A percentile compares a stretch with the other conserved stretches of the same genome.
Evolutionary conservation across 192 early-diverging fungal species (phyloP).

Genomic region (Gonapodya prolifera): DNA sequence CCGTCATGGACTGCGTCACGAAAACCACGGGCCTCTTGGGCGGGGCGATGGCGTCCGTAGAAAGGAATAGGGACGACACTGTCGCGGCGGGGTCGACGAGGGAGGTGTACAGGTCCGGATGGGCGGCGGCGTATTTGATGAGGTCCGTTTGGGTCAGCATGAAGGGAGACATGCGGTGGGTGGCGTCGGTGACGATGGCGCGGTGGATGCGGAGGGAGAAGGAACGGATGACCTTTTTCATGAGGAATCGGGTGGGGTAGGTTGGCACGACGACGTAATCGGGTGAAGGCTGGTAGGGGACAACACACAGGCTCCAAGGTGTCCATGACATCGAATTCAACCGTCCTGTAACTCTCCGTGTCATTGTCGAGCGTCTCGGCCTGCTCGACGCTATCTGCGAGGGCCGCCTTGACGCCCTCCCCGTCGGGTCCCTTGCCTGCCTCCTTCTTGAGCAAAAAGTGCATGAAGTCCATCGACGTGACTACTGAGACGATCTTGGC

Average conservation of each 20-base stretch:
- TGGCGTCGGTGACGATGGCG: neutral
- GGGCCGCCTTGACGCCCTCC: neutral
- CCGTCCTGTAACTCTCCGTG: neutral
- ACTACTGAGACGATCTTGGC: neutral
- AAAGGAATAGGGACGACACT: neutral
- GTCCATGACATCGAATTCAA: neutral
- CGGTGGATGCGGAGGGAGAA: neutral
- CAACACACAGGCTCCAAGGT: neutral
- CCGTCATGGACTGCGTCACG: neutral
- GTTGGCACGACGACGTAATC: neutral
- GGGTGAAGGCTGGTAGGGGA: neutral
- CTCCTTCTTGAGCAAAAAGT: neutral
- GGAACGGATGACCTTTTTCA: neutral
- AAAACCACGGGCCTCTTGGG: neutral
- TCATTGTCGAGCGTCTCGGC: neutral
- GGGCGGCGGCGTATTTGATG: neutral
- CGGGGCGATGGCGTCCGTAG: neutral
- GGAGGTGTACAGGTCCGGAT: neutral
- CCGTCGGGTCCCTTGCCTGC: neutral
- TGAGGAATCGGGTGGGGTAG: neutral
- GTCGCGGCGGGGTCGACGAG: neutral
- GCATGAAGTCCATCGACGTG: neutral
- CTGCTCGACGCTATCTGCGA: neutral
- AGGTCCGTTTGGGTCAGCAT: neutral
- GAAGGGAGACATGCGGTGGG: neutral